These are phyloP conservation scores for Colletotrichum tropicale DNA, from an alignment of 2,329 filamentous ascomycete genomes.

Conservation along the genomic window DNA sequence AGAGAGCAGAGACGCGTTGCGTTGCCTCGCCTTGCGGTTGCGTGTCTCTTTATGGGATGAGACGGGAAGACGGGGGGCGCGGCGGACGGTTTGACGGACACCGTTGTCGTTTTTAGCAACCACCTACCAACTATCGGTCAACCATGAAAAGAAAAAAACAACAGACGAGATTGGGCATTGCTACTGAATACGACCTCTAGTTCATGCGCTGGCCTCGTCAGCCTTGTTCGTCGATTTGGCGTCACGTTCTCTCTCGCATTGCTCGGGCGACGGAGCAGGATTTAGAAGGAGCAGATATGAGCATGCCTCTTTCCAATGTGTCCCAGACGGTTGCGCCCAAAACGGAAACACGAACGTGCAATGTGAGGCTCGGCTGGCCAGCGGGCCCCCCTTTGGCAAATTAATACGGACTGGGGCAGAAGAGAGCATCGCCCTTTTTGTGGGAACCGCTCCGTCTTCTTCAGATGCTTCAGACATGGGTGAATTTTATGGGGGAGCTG, in stretches of 20 bases:
- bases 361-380: constrained; percentile 15
- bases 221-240: background rate
- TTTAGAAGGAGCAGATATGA: background rate
- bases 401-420: background rate
- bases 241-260: background rate
- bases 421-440: background rate
- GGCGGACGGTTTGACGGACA: background rate
- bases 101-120: background rate
- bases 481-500: background rate
- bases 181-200: background rate
- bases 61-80: background rate
- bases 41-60: background rate
- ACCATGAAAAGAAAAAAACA: background rate
- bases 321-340: constrained; percentile 7
- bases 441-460: background rate
- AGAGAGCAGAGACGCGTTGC: background rate
- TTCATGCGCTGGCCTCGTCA: background rate
- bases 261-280: constrained; percentile 8
- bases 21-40: background rate
- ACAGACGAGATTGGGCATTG: background rate
- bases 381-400: constrained; percentile 8
- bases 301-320: background rate
- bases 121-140: background rate
- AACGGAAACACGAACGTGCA: background rate
- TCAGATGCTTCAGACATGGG: constrained; percentile 1